phyloP scores from a whole-genome alignment of 2,329 filamentous ascomycete genomes.

The Didymella exigua region DNA sequence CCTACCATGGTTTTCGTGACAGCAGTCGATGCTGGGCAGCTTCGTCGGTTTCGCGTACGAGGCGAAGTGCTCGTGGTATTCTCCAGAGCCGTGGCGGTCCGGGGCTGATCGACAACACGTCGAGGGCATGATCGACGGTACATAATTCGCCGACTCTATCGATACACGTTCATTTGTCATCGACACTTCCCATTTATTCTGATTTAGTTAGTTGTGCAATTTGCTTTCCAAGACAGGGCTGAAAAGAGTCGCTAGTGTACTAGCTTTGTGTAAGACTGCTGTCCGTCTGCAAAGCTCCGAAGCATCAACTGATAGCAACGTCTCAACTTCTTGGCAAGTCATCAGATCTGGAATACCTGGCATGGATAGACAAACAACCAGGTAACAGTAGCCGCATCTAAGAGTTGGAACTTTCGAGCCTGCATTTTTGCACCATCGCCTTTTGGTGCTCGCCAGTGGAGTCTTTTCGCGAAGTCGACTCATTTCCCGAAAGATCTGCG shows the following conservation, averaged over 20 bases:
- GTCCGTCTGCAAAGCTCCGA: neutral
- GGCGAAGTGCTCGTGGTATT: neutral
- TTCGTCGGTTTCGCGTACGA: neutral
- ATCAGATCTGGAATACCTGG: neutral
- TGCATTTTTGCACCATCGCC: no score
- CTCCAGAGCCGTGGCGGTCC: neutral
- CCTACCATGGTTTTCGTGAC: no score
- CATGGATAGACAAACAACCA: neutral
- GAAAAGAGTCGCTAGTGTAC: neutral
- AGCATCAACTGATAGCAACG: neutral
- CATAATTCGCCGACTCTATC: neutral
- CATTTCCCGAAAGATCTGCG: neutral
- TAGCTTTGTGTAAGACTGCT: neutral
- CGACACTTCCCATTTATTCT: neutral
- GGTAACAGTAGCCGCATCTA: neutral
- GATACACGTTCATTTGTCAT: neutral
- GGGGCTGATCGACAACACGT: no score
- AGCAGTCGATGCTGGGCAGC: no score
- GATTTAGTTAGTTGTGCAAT: neutral
- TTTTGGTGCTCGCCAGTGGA: neutral
- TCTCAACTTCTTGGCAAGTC: neutral
- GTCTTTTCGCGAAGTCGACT: neutral
- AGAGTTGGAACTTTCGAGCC: neutral
- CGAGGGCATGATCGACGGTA: no score
- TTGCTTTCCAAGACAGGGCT: neutral